Conservation (phyloP, 1,284 basidiomycete genomes). For the Ustilago shanxiensis region DNA sequence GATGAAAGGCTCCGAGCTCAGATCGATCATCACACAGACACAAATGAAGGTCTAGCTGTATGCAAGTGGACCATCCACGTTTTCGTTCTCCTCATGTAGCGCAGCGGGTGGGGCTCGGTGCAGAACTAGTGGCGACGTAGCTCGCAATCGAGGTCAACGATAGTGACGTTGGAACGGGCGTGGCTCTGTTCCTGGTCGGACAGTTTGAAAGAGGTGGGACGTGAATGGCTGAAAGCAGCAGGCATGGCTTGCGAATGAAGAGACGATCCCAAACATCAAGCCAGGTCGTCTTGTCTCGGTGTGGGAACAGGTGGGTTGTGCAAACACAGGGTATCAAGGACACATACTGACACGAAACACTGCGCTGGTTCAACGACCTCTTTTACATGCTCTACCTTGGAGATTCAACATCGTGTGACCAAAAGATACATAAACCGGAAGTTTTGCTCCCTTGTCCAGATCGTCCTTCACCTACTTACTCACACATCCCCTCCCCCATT, state of each 20-base stretch:
- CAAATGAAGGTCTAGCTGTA: no score
- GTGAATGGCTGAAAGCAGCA: neutral
- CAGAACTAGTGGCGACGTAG: no score
- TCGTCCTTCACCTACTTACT: neutral
- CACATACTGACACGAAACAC: neutral
- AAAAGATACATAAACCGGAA: constrained; percentile 18
- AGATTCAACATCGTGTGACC: neutral
- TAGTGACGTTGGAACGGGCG: neutral
- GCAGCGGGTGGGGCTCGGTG: no score
- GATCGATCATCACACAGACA: neutral
- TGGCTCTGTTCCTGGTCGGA: neutral
- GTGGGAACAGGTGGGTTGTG: neutral
- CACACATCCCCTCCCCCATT: neutral
- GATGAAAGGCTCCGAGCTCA: neutral
- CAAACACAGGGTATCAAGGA: neutral
- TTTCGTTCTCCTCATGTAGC: no score
- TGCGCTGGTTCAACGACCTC: neutral
- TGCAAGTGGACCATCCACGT: no score
- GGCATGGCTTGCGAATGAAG: neutral
- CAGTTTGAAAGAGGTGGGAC: neutral
- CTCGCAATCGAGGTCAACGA: no score
- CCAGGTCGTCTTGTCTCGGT: neutral
- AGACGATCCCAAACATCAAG: neutral
- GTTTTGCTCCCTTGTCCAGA: neutral
- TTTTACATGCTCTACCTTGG: neutral